Conservation (phyloP, 495 filamentous ascomycete genomes). For the Halenospora varia region DNA sequence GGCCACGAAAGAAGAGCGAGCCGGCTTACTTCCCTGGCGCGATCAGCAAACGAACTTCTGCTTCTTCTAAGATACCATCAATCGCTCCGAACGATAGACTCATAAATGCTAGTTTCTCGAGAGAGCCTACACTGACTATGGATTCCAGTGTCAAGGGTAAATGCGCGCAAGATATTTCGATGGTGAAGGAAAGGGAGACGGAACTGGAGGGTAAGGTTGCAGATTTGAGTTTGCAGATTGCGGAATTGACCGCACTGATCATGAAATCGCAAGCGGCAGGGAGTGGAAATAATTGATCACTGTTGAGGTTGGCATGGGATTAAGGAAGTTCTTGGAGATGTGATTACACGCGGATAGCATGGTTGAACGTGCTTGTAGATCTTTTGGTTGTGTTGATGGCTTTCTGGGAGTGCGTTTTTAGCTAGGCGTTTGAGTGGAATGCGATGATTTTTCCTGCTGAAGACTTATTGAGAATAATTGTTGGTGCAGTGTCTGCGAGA, state of each 20-base stretch:
- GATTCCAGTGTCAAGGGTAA: too few relatives aligned
- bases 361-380: too few relatives aligned
- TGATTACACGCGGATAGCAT: too few relatives aligned
- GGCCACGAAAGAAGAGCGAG: not conserved
- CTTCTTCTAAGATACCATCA: not conserved
- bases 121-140: not conserved
- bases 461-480: too few relatives aligned
- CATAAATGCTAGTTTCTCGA: not conserved
- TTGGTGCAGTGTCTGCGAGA: too few relatives aligned
- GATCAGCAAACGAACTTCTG: not conserved
- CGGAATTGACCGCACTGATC: slow-evolving; percentile 25
- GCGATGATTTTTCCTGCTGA: too few relatives aligned
- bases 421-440: too few relatives aligned
- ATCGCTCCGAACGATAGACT: not conserved
- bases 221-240: slow-evolving; percentile 24
- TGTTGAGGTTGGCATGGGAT: not conserved
- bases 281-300: not conserved
- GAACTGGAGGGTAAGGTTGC: slow-evolving; percentile 21
- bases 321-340: too few relatives aligned
- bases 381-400: too few relatives aligned
- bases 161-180: not conserved
- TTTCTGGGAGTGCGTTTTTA: too few relatives aligned
- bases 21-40: not conserved
- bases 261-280: slow-evolving; percentile 23
- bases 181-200: slow-evolving; percentile 7